phyloP scores from a whole-genome alignment of 768 basidiomycete species.

The Cystofilobasidium ferigula region DNA sequence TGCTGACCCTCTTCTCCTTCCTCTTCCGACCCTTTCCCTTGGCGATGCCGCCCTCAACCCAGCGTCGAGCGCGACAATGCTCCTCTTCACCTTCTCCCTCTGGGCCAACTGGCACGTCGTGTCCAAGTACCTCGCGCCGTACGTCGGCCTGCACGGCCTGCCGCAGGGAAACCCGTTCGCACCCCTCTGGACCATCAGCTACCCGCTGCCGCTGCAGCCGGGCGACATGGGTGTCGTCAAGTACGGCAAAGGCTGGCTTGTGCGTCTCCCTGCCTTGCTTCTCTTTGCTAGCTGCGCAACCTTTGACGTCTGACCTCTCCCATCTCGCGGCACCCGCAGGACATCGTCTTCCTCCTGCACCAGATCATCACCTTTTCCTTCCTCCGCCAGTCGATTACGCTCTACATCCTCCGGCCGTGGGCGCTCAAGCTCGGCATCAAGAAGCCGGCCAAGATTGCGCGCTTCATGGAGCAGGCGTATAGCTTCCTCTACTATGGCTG shows the following conservation, averaged over 20 bases:
- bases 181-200: slow-evolving; percentile 52
- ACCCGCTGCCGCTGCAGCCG: slow-evolving; percentile 27
- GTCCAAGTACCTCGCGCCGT: slow-evolving; percentile 51
- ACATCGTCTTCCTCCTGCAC: slow-evolving; percentile 68
- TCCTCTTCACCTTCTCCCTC: slow-evolving; percentile 31
- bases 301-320: too few relatives aligned
- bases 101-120: slow-evolving; percentile 41
- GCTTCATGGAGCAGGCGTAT: slow-evolving; percentile 86
- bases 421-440: slow-evolving; percentile 63
- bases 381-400: slow-evolving; percentile 60
- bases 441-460: slow-evolving; percentile 52
- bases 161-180: slow-evolving; percentile 56
- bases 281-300: too few relatives aligned
- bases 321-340: slow-evolving; percentile 37
- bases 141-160: slow-evolving; percentile 35
- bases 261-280: slow-evolving; percentile 20
- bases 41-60: neutral
- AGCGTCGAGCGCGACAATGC: slow-evolving; percentile 31
- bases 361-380: slow-evolving; percentile 82
- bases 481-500: slow-evolving; percentile 65
- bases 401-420: slow-evolving; percentile 55
- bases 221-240: slow-evolving; percentile 9
- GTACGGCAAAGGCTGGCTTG: slow-evolving; percentile 48
- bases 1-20: slow-evolving; percentile 19
- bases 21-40: neutral